Evolutionary conservation across 352 stramenopile genomes (phyloP).

Genomic region (Phytophthora ohioensis): DNA sequence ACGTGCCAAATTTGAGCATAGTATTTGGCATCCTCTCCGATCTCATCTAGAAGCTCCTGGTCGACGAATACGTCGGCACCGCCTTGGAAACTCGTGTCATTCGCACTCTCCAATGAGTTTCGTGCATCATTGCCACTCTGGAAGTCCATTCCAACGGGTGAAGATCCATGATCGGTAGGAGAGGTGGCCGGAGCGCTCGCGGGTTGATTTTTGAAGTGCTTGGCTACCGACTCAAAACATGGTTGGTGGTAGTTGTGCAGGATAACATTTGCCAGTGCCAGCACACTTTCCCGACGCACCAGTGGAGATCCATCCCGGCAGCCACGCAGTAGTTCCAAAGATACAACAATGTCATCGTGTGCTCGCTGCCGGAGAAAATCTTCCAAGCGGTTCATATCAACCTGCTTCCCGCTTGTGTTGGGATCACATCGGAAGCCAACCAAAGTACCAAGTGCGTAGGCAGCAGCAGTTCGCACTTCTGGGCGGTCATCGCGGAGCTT

Average conservation of each 20-base stretch:
- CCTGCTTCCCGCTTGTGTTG: constrained; percentile 53
- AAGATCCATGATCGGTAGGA: constrained; percentile 4
- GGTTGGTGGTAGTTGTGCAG: constrained; percentile 89
- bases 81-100: constrained; percentile 22
- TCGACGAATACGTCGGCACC: constrained; percentile 52
- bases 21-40: constrained; percentile 74
- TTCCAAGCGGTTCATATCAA: constrained; percentile 59
- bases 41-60: constrained; percentile 49
- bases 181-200: constrained; percentile 11
- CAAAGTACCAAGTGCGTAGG: constrained; percentile 94
- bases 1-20: constrained; percentile 90
- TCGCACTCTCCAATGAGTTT: constrained; percentile 19
- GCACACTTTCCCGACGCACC: constrained; percentile 82
- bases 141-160: constrained; percentile 15
- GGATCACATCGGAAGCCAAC: constrained; percentile 86
- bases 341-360: constrained; percentile 75
- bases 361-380: constrained; percentile 69
- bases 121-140: constrained; percentile 20
- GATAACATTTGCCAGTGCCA: constrained; percentile 87
- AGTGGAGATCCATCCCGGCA: constrained; percentile 87
- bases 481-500: constrained; percentile 88
- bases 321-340: constrained; percentile 69
- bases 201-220: constrained; percentile 77
- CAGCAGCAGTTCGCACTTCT: constrained; percentile 93
- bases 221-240: constrained; percentile 85